Percentiles rank a stretch among this genome's conserved stretches.
Conservation (phyloP, 345 rosid species). For the Hirschfeldia incana region DNA sequence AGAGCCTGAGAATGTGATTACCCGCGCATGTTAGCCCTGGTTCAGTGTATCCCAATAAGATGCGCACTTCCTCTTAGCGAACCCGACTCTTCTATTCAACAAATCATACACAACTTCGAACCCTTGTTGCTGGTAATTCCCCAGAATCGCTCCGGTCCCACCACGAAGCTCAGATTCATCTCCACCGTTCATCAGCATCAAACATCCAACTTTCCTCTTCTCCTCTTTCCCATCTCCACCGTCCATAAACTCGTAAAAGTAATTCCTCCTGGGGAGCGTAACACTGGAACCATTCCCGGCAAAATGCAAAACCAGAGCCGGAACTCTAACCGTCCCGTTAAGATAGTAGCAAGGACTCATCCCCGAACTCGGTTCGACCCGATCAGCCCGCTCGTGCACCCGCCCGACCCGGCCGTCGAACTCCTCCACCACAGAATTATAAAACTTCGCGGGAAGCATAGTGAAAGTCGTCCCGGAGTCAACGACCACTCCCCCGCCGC, state of each 20-base stretch:
- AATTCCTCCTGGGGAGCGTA: conserved; percentile 75
- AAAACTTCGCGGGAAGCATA: conserved; percentile 77
- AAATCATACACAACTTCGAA: conserved; percentile 91
- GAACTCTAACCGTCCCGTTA: conserved; percentile 48
- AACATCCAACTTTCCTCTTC: conserved; percentile 69
- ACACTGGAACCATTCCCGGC: conserved; percentile 72
- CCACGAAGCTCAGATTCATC: conserved; percentile 69
- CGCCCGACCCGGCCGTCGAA: conserved; percentile 62
- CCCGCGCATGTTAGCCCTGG: conserved; percentile 37
- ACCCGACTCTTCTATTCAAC: conserved; percentile 72
- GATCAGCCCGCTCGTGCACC: conserved; percentile 57
- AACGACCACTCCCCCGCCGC: conserved; percentile 86
- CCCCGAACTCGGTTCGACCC: conserved; percentile 65
- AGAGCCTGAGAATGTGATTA: neutral
- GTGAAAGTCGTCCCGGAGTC: conserved; percentile 97
- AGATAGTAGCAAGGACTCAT: conserved; percentile 74
- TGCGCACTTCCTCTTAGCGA: conserved; percentile 80
- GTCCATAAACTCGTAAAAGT: conserved; percentile 74
- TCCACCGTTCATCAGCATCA: conserved; percentile 95
- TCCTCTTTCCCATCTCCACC: conserved; percentile 47
- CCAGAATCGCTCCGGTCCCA: conserved; percentile 80
- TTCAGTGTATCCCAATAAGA: conserved; percentile 77
- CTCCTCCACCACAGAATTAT: conserved; percentile 60
- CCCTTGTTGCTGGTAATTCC: conserved; percentile 96
- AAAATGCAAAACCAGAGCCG: conserved; percentile 59